phyloP scores from a whole-genome alignment of 2,329 filamentous ascomycete genomes.

The Dothistroma pini region DNA sequence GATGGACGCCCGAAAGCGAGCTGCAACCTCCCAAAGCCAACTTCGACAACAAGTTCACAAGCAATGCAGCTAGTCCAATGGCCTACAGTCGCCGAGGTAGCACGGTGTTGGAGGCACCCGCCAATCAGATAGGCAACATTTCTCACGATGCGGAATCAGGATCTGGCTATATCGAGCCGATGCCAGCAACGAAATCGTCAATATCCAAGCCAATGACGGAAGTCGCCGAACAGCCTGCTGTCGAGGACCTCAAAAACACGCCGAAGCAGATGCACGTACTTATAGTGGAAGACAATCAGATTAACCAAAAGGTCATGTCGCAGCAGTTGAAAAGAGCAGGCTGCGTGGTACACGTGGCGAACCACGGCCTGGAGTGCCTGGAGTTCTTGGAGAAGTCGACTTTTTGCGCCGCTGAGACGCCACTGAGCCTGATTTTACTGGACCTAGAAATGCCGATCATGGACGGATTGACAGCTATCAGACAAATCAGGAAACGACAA shows the following conservation, averaged over 20 bases:
- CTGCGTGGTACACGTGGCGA: slow-evolving; percentile 32
- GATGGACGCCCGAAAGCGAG: slow-evolving; percentile 13
- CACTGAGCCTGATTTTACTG: slow-evolving; percentile 31
- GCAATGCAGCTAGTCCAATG: slow-evolving; percentile 27
- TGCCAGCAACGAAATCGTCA: slow-evolving; percentile 6
- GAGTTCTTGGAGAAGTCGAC: slow-evolving; percentile 26
- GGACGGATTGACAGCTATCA: slow-evolving; percentile 33
- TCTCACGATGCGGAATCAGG: slow-evolving; percentile 9
- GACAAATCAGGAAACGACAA: slow-evolving; percentile 31
- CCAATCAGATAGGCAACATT: slow-evolving; percentile 7
- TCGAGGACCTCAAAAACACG: background rate
- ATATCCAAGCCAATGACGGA: background rate
- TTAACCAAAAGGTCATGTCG: slow-evolving; percentile 35
- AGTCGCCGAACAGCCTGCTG: background rate
- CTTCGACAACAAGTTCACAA: slow-evolving; percentile 17
- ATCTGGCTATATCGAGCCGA: slow-evolving; percentile 14
- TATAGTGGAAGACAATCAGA: slow-evolving; percentile 34
- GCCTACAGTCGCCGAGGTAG: slow-evolving; percentile 27
- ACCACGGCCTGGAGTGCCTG: slow-evolving; percentile 35
- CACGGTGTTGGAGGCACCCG: slow-evolving; percentile 12
- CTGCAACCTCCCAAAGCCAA: slow-evolving; percentile 4
- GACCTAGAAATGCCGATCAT: slow-evolving; percentile 37
- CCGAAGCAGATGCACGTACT: slow-evolving; percentile 28
- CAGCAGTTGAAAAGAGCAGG: slow-evolving; percentile 28
- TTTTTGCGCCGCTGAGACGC: slow-evolving; percentile 22